Conservation (phyloP, 2,329 filamentous ascomycete genomes). For the Didymellaceae sp. region DNA sequence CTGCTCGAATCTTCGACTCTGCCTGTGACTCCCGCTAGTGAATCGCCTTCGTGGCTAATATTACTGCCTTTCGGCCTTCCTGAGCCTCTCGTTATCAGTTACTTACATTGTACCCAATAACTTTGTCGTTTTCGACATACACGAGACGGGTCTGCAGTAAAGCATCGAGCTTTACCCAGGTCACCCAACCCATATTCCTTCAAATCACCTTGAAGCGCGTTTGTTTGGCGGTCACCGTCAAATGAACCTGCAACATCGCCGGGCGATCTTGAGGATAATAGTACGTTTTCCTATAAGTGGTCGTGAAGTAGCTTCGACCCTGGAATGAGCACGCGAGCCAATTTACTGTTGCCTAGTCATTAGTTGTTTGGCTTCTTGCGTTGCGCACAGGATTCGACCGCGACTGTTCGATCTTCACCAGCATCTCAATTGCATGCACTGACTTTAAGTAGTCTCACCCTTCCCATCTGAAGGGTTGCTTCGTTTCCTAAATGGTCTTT, state of each 20-base stretch:
- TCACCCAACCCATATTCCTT: slow-evolving; percentile 24
- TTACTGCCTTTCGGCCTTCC: slow-evolving; percentile 38
- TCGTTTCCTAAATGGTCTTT: slow-evolving; percentile 83
- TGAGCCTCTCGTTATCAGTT: slow-evolving; percentile 25
- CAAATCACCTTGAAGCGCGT: slow-evolving; percentile 70
- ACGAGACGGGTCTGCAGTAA: slow-evolving; percentile 19
- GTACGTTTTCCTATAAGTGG: slow-evolving; percentile 57
- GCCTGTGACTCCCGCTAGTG: slow-evolving; percentile 36
- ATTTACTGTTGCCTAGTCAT: slow-evolving; percentile 28
- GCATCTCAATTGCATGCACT: slow-evolving; percentile 21
- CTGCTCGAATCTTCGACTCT: slow-evolving; percentile 35
- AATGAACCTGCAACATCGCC: slow-evolving; percentile 93
- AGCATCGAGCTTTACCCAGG: slow-evolving; percentile 24
- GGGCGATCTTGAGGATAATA: slow-evolving; percentile 63
- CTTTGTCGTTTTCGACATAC: slow-evolving; percentile 11
- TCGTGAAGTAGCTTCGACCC: slow-evolving; percentile 6
- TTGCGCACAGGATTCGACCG: background rate
- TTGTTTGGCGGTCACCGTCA: slow-evolving; percentile 91
- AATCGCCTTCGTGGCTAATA: slow-evolving; percentile 31
- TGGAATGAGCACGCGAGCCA: slow-evolving; percentile 20
- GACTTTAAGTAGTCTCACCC: slow-evolving; percentile 52
- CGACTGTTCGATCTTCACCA: background rate
- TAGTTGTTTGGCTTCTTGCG: slow-evolving; percentile 9
- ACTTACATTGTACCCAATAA: slow-evolving; percentile 20
- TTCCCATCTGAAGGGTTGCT: slow-evolving; percentile 66